A percentile compares a stretch with the other conserved stretches of the same genome.
phyloP scores from a whole-genome alignment of 495 filamentous ascomycete genomes.

The Clavariopsis aquatica region DNA sequence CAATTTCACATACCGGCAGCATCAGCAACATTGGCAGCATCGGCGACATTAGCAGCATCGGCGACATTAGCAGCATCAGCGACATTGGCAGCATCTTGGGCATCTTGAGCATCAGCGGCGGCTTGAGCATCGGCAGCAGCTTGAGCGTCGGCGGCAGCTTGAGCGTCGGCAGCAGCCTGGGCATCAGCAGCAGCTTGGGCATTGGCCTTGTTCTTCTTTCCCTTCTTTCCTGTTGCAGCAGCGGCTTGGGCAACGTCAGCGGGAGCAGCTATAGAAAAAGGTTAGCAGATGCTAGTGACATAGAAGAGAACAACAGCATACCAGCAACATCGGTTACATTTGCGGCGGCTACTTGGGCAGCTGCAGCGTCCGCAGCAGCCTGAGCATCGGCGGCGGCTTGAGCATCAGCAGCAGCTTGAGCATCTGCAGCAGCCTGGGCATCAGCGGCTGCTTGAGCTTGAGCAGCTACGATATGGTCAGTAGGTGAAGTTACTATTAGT shows the following conservation, averaged over 20 bases:
- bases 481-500: not conserved
- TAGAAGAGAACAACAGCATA: too few species aligned
- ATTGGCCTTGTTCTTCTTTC: not conserved
- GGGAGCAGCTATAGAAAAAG: too few species aligned
- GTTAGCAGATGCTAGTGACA: too few species aligned
- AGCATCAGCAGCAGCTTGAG: not conserved
- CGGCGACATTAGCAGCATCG: not conserved
- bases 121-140: not conserved
- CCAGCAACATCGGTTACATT: too few species aligned
- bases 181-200: not conserved
- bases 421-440: not conserved
- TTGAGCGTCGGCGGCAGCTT: not conserved
- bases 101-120: not conserved
- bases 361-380: constrained; percentile 10
- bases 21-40: too few species aligned
- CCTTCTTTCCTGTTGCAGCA: constrained; percentile 7
- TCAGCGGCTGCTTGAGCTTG: not conserved
- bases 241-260: constrained; percentile 1
- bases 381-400: not conserved
- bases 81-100: not conserved
- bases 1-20: too few species aligned
- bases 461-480: not conserved
- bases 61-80: not conserved
- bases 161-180: not conserved
- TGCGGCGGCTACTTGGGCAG: not conserved